These are phyloP conservation scores for Dactylellina sp. DNA, from an alignment of 2,329 filamentous ascomycete genomes.

Conservation along the genomic window DNA sequence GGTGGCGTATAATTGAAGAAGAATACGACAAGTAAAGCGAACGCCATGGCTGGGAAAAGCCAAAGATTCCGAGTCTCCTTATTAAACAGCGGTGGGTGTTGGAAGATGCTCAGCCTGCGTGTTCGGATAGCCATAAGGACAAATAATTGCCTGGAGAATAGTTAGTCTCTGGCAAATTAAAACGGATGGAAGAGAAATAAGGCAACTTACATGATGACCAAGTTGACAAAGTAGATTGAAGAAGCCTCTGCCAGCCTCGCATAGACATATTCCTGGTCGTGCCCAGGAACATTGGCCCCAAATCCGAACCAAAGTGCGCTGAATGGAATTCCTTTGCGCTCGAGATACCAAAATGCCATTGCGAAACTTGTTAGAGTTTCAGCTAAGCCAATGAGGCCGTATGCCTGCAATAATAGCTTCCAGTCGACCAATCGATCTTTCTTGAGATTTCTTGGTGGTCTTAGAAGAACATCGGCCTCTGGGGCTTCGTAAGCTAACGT, in stretches of 20 bases:
- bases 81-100: constrained; percentile 77
- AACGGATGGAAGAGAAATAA: neutral
- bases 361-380: constrained; percentile 72
- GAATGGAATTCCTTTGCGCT: constrained; percentile 75
- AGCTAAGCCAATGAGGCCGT: constrained; percentile 76
- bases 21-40: constrained; percentile 76
- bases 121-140: constrained; percentile 72
- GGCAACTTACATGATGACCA: constrained; percentile 77
- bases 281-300: constrained; percentile 66
- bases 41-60: constrained; percentile 77
- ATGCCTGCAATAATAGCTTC: constrained; percentile 78
- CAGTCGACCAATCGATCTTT: constrained; percentile 79
- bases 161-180: constrained; percentile 5
- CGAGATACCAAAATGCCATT: constrained; percentile 76
- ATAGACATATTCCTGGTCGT: constrained; percentile 69
- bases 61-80: constrained; percentile 74
- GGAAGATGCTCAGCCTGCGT: constrained; percentile 74
- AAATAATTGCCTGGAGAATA: constrained; percentile 66
- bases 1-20: constrained; percentile 75
- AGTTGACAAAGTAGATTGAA: constrained; percentile 81
- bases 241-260: constrained; percentile 73
- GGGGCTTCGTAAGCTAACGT: constrained; percentile 80
- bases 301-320: constrained; percentile 75
- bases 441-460: constrained; percentile 75
- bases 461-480: constrained; percentile 78